A percentile compares a stretch with the other conserved stretches of the same genome.
These are phyloP conservation scores for Globisporangium radiosum DNA, from an alignment of 352 stramenopile species.

Conservation along the genomic window DNA sequence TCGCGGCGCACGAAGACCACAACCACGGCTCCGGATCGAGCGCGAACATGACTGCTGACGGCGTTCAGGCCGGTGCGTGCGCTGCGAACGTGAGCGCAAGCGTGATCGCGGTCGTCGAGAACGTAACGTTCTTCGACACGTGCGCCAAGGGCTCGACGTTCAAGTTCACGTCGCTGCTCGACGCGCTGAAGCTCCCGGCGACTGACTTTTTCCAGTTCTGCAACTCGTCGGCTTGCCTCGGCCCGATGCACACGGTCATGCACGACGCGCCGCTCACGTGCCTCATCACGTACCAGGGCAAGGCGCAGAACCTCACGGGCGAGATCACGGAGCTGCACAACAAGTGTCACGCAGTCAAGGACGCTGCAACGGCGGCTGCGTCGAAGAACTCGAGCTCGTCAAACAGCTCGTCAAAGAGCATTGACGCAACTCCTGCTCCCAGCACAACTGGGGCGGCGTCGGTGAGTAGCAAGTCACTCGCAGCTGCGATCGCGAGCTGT, in stretches of 20 bases:
- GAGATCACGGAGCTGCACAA: constrained; percentile 39
- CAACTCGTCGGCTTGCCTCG: constrained; percentile 44
- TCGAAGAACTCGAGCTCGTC: background rate
- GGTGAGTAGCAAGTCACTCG: constrained; percentile 9
- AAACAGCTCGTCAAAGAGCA: background rate
- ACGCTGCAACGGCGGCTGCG: constrained; percentile 6
- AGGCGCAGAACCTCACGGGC: constrained; percentile 27
- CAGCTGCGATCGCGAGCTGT: background rate
- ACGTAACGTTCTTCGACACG: constrained; percentile 44
- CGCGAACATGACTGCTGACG: background rate
- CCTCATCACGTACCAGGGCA: constrained; percentile 36
- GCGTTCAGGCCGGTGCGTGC: constrained; percentile 16
- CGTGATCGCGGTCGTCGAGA: constrained; percentile 33
- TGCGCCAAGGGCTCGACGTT: constrained; percentile 41
- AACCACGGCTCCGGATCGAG: background rate
- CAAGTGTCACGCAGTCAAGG: constrained; percentile 32
- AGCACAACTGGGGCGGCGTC: background rate
- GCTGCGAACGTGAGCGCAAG: constrained; percentile 22
- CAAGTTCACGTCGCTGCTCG: constrained; percentile 38
- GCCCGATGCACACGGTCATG: constrained; percentile 49
- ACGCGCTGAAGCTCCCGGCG: constrained; percentile 36
- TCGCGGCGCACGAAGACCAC: constrained; percentile 9
- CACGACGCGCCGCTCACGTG: constrained; percentile 28
- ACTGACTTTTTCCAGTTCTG: constrained; percentile 49
- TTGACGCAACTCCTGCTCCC: constrained; percentile 1